A percentile compares a stretch with the other conserved stretches of the same genome.
Evolutionary conservation across 1,284 basidiomycete species (phyloP).

Genomic region (Phlebopus sp.): DNA sequence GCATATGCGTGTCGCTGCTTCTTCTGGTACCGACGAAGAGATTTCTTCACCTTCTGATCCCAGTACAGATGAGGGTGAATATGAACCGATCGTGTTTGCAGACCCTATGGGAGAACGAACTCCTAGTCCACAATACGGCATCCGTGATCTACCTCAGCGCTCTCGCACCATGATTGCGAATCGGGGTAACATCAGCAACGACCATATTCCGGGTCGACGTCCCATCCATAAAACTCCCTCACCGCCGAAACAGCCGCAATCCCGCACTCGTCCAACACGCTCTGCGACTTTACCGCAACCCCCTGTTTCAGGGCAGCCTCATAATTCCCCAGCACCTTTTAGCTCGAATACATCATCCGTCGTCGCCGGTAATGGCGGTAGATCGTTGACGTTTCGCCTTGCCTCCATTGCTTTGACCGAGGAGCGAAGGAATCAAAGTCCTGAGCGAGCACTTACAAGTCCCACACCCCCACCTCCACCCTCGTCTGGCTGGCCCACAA

Average conservation of each 20-base stretch:
- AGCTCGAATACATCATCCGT: slow-evolving; percentile 9
- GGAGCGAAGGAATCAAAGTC: slow-evolving; percentile 12
- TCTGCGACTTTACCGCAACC: slow-evolving; percentile 25
- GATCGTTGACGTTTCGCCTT: slow-evolving; percentile 30
- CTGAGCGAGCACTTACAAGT: slow-evolving; percentile 10
- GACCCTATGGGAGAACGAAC: slow-evolving; percentile 14
- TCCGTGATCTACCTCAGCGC: slow-evolving; percentile 27
- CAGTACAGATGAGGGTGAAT: slow-evolving; percentile 13
- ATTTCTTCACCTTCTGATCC: slow-evolving; percentile 14
- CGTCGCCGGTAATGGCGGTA: slow-evolving; percentile 10
- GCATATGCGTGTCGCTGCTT: slow-evolving; percentile 13
- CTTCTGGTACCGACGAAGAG: slow-evolving; percentile 2
- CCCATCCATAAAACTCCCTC: background rate
- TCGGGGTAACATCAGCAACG: slow-evolving; percentile 7
- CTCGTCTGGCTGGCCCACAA: slow-evolving; percentile 23
- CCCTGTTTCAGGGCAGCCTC: slow-evolving; percentile 11
- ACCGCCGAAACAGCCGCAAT: slow-evolving; percentile 5
- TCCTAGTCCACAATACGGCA: slow-evolving; percentile 26
- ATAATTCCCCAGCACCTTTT: slow-evolving; percentile 15
- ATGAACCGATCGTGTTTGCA: slow-evolving; percentile 30
- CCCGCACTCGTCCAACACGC: slow-evolving; percentile 13
- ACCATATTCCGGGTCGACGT: background rate
- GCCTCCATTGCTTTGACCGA: slow-evolving; percentile 25
- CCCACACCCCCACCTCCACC: slow-evolving; percentile 14
- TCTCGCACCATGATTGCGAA: slow-evolving; percentile 21